phyloP scores from a whole-genome alignment of 2,329 filamentous ascomycete genomes.

The Waltergamsia citrina region DNA sequence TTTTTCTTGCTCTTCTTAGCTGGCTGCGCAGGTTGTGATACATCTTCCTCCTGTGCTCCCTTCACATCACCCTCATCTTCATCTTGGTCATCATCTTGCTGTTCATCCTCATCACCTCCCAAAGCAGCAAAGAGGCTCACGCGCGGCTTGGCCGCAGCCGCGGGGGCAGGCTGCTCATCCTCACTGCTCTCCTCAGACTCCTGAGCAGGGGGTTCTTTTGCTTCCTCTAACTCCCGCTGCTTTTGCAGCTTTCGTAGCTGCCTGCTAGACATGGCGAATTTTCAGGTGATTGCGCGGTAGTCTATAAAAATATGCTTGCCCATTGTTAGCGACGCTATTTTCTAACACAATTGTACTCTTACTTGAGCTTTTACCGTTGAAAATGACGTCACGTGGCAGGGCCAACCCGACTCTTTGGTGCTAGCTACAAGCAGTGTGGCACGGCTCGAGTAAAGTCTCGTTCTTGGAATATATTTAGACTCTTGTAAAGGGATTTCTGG shows the following conservation, averaged over 20 bases:
- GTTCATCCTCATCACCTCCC: conserved; percentile 30
- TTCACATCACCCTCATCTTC: conserved; percentile 16
- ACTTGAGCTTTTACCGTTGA: no score
- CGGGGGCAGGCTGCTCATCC: conserved; percentile 20
- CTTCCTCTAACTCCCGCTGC: conserved; percentile 32
- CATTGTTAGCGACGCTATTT: no score
- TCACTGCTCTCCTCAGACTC: conserved; percentile 14
- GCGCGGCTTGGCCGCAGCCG: conserved; percentile 24
- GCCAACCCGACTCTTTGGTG: no score
- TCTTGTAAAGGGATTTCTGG: no score
- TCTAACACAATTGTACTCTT: no score
- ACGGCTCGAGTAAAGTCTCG: no score
- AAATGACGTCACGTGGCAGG: no score
- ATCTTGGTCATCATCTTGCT: conserved; percentile 24
- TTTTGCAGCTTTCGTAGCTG: conserved; percentile 43
- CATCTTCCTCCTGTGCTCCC: conserved; percentile 18
- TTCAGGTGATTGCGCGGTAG: background rate
- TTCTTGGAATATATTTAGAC: no score
- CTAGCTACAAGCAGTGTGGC: no score
- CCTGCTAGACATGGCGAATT: conserved; percentile 35
- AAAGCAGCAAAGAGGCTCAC: conserved; percentile 43
- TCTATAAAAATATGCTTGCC: background rate
- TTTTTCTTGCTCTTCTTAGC: conserved; percentile 29
- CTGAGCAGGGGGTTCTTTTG: conserved; percentile 4
- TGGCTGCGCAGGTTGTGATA: conserved; percentile 8